Evolutionary conservation across 768 basidiomycete genomes (phyloP).

Genomic region (Ramaria sp.): DNA sequence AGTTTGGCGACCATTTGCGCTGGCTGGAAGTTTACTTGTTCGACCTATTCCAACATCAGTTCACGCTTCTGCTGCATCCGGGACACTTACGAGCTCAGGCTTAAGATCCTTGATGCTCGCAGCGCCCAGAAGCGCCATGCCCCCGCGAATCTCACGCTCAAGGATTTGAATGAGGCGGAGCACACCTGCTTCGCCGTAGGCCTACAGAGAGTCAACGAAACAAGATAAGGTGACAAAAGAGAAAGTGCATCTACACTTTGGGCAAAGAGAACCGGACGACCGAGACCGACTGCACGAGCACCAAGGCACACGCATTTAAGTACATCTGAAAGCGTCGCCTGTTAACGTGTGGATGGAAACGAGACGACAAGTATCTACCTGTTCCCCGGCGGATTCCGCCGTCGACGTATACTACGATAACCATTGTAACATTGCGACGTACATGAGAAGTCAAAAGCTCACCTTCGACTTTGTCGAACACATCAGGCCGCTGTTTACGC

Average conservation of each 20-base stretch:
- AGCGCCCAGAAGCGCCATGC: conserved; percentile 71
- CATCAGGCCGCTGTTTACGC: conserved; percentile 60
- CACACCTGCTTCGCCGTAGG: conserved; percentile 66
- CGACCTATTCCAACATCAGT: conserved; percentile 16
- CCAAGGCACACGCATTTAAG: conserved; percentile 87
- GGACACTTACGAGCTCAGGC: conserved; percentile 57
- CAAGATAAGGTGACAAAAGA: background rate
- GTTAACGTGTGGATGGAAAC: background rate
- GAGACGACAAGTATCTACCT: conserved; percentile 28
- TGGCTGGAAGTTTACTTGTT: conserved; percentile 59
- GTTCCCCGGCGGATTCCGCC: conserved; percentile 77
- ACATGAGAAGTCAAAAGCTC: background rate
- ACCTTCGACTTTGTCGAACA: conserved; percentile 67
- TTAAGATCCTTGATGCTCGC: conserved; percentile 50
- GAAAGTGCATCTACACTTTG: conserved; percentile 47
- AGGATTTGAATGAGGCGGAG: conserved; percentile 56
- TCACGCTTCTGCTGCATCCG: background rate
- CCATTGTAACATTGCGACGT: background rate
- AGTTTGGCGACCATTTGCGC: conserved; percentile 8
- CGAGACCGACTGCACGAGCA: conserved; percentile 78
- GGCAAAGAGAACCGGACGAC: conserved; percentile 78
- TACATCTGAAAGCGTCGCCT: conserved; percentile 39
- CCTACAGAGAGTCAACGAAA: conserved; percentile 28
- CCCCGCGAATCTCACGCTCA: conserved; percentile 64
- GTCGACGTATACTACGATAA: conserved; percentile 69